Percentiles rank a stretch among this genome's conserved stretches.
Conservation (phyloP, 305 asterid species). For the Ajuga reptans region DNA sequence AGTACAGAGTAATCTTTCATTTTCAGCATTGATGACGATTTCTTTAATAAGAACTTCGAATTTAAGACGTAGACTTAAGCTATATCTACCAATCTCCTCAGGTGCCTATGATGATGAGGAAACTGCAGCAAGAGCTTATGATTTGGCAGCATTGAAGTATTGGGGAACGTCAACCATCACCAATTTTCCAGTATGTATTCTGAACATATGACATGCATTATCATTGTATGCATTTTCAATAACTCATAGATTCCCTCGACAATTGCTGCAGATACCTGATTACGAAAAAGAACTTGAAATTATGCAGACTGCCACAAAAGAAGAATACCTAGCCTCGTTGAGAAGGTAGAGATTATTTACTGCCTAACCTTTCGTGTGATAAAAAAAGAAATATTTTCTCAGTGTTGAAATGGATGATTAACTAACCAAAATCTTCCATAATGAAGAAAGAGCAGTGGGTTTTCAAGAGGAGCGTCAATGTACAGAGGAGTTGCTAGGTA, state of each 20-base stretch:
- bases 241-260: conserved; percentile 5
- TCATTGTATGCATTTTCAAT: neutral
- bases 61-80: conserved; percentile 6
- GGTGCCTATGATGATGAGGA: conserved; percentile 75
- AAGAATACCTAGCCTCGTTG: conserved; percentile 64
- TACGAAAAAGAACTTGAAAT: conserved; percentile 56
- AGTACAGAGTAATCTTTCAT: conserved; percentile 30
- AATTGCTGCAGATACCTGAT: conserved; percentile 42
- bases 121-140: conserved; percentile 71
- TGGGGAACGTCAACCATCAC: conserved; percentile 70
- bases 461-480: conserved; percentile 67
- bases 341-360: conserved; percentile 39
- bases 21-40: neutral
- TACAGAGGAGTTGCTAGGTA: conserved; percentile 83
- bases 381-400: neutral
- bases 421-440: neutral
- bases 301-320: conserved; percentile 58
- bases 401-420: conserved; percentile 3
- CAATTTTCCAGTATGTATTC: conserved; percentile 41
- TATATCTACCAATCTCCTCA: neutral
- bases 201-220: neutral
- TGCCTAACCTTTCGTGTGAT: neutral
- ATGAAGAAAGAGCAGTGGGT: conserved; percentile 57
- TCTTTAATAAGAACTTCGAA: neutral
- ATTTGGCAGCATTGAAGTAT: conserved; percentile 61